Conservation (phyloP, 257 asterid genomes). For the Parsonsia alboflavescens region DNA sequence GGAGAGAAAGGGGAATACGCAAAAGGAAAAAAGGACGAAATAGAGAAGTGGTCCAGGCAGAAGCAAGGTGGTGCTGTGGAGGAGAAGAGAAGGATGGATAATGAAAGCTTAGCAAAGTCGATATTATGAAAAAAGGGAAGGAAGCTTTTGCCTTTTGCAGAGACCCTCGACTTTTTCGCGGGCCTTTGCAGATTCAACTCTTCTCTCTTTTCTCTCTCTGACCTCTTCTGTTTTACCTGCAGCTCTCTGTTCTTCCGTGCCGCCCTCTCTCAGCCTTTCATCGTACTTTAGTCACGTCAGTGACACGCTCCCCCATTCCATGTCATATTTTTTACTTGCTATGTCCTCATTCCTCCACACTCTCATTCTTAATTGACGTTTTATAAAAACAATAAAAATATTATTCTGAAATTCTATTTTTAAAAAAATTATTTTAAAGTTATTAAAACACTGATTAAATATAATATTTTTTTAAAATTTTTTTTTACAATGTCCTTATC, state of each 20-base stretch:
- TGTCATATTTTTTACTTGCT: neutral
- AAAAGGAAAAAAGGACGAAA: neutral
- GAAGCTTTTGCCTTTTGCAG: conserved; percentile 44
- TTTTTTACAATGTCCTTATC: too few relatives aligned
- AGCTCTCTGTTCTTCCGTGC: conserved; percentile 4
- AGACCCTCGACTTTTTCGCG: conserved; percentile 97
- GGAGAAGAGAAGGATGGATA: conserved; percentile 5
- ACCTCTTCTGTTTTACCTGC: neutral
- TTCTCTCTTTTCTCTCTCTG: neutral
- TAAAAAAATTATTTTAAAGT: too few relatives aligned
- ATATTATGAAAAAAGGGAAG: conserved; percentile 32
- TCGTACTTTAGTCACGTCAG: conserved; percentile 40
- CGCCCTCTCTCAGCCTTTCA: conserved; percentile 25
- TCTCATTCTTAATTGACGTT: too few relatives aligned
- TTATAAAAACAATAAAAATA: too few relatives aligned
- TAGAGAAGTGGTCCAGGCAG: neutral
- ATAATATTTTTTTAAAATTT: too few relatives aligned
- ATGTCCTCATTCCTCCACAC: too few relatives aligned
- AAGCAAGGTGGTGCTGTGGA: neutral
- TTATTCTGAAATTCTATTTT: too few relatives aligned
- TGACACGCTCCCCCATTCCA: conserved; percentile 26
- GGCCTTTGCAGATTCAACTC: conserved; percentile 38
- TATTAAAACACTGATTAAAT: too few relatives aligned
- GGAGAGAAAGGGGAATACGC: neutral
- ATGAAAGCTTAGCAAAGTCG: conserved; percentile 18